Percentiles rank a stretch among this genome's conserved stretches.
These are phyloP conservation scores for Musa balbisiana DNA, from an alignment of 202 grass and related monocot genomes.

Conservation along the genomic window DNA sequence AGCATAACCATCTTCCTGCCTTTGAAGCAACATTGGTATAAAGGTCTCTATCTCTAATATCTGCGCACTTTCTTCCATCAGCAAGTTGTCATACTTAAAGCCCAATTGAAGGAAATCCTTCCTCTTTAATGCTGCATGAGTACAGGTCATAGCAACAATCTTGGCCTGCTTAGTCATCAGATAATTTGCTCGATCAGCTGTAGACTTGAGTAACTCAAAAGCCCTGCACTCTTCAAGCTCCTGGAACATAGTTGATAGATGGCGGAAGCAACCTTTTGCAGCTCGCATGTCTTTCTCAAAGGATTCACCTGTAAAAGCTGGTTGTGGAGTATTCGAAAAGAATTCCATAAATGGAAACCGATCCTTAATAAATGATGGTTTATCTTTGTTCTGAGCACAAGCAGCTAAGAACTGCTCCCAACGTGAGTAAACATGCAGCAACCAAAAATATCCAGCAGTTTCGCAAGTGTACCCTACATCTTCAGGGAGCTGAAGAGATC, in stretches of 20 bases:
- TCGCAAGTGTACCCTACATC: slow-evolving; percentile 90
- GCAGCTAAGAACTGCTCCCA: slow-evolving; percentile 89
- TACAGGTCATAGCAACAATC: slow-evolving; percentile 99
- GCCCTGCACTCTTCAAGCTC: slow-evolving; percentile 97
- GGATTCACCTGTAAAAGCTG: slow-evolving; percentile 67
- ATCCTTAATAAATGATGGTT: slow-evolving; percentile 62
- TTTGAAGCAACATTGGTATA: slow-evolving; percentile 91
- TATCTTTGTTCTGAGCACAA: slow-evolving; percentile 64
- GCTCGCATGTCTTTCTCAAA: slow-evolving; percentile 95
- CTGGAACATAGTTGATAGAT: slow-evolving; percentile 94
- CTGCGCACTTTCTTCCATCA: slow-evolving; percentile 99
- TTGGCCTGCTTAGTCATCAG: slow-evolving; percentile 98
- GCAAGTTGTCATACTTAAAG: slow-evolving; percentile 93
- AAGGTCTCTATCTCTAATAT: slow-evolving; percentile 98
- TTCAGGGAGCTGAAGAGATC: slow-evolving; percentile 76
- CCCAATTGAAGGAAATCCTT: slow-evolving; percentile 93
- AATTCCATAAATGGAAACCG: slow-evolving; percentile 81
- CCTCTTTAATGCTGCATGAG: slow-evolving; percentile 90
- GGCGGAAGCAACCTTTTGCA: slow-evolving; percentile 81
- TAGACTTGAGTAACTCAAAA: slow-evolving; percentile 93
- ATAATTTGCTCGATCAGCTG: slow-evolving; percentile 92
- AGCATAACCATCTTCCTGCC: slow-evolving; percentile 90
- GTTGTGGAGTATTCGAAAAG: slow-evolving; percentile 58
- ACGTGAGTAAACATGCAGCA: slow-evolving; percentile 85
- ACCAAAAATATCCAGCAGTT: slow-evolving; percentile 95